Evolutionary conservation across 1,139 yeast genomes (phyloP), one percentile per base, ranked within the genome.

Genomic region (Blastobotrys proliferans): DNA sequence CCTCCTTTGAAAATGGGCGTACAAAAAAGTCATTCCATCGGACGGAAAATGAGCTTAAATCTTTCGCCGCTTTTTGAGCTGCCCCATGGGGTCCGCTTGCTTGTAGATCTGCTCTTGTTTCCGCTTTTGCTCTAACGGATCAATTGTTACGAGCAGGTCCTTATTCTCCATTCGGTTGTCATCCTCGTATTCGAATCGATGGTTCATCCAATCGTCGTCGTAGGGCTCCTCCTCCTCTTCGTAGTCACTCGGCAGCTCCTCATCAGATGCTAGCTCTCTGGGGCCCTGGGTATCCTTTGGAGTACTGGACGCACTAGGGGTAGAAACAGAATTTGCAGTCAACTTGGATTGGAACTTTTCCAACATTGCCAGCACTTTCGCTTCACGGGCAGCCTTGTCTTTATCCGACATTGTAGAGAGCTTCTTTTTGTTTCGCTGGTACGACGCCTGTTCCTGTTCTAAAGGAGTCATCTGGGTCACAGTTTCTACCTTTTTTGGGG

Each of bases 141-240:
- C 62, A 26, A 58, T 50, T 0, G 63, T 58, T 1, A 58, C 43
- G 13, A 60, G 40, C 10, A 51, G 34, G 43, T 60, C 63, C 25
- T 47, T 48, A 4, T n/a, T 8, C n/a, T 33, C 36, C 13, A 6
- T 6, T 24, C 14, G 17, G 9, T 18, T 17, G 11, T 22, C 11
- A 22, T 51, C 54, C 0, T 49, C 54, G 31, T 54, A 57, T 11
- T 40, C 43, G 8, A 62, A 50, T 20, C 43, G 40, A 45, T 63
- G 67, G 1, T 45, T 39, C 27, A 50, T 53, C n/a, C 62, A 36
- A 24, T 46, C 50, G 9, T 47, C 46, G 25, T 44, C 47, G 9
- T 37, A 40, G 5, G 40, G 49, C 20, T 49, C 51, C 14, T 48
- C 54, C 28, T 53, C 55, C 21, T 57, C 57, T 14, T 54, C 53